Base-by-base conservation (phyloP, 306 rosid species). In the Prosopis cineraria region DNA sequence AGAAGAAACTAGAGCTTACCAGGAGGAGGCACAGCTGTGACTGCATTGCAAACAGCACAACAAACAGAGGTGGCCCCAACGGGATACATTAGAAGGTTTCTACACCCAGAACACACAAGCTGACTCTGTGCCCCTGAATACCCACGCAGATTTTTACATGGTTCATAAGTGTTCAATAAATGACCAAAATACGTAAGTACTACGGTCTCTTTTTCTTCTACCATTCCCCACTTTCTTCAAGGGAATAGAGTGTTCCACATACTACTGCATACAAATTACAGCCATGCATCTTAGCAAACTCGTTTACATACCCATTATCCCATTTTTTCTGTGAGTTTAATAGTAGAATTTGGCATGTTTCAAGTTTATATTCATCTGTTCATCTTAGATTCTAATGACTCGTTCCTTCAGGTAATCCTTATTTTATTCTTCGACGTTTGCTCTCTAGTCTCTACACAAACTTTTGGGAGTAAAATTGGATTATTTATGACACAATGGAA, bases 21-120 rank as follows among this genome's bases (percentile, higher is more conserved):
- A 3, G 98, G 96, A 30, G 92, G 96, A 43, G 97, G 98, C 78
- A 90, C 98, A 20, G 90, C 81, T 2, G 97, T 93, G 82, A 93
- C 96, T 29, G 93, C 97, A 87, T 88, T 90, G 80, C 98, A 93
- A 80, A 91, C 96, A 55, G 98, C 97, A 72, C 98, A 93, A 83
- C 98, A 93, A n/a, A 93, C 96, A 11, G 92, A 83, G 75, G 89
- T 88, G 64, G 98, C 98, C 83, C 98, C 98, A 25, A 80, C 90
- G 1, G 98, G 96, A 82, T 90, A 93, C 30, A 91, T 73, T 52
- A 93, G 81, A 68, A 93, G 93, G 84, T 87, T 93, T 79, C 91
- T 83, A 66, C 98, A 93, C 73, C 98, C 97, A 3, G 98, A 93
- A 81, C 98, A 93, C 6, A 93, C 97, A 47, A 93, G 92, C 81